Evolutionary conservation across 441 rosid genomes (phyloP), one percentile per base, ranked within the genome.

Genomic region (Dalechampia spathulata): DNA sequence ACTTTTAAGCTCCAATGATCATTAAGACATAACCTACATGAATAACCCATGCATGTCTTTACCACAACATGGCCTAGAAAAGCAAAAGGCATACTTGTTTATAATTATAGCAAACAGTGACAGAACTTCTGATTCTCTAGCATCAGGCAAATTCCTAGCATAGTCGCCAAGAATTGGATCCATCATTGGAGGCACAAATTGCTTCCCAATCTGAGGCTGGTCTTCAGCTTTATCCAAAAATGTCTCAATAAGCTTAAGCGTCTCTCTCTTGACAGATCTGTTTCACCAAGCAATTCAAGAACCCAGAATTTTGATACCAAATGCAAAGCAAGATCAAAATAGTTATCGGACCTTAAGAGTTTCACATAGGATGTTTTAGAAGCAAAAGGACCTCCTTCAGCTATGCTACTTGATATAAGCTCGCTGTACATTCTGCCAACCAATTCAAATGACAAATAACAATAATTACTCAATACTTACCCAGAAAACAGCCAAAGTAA

Each of bases 181-280:
- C 99, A 91, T 90, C 99, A 95, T 91, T 20, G 99, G 99, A 23
- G 93, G 96, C 62, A 91, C 99, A 77, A 95, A 95, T 65, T 95
- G 98, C 74, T 89, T 95, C 57, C 99, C 99, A 58, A 86, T 85
- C 57, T 91, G 93, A 32, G 98, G 85, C 64, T 95, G 99, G 64
- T 95, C 93, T 71, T 95, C 99, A 44, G 99, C 99, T 78, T 95
- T 95, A 81, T 95, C 98, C 78, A 95, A 73, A 64, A 95, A 95
- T 68, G 99, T 95, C 73, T 95, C 98, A 22, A 95, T 91, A 60
- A 95, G 95, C 80, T 95, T 95, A 44, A 91, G 87, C 19, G 99
- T 85, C 73, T 95, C 99, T 75, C 98, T 80, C 80, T 95, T 95
- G 48, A 95, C 99, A 63, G 99, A 91, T 64, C 99, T 95, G 85